Base-by-base conservation (phyloP, 2,329 filamentous ascomycete species). In the Sarocladiaceae sp. region DNA sequence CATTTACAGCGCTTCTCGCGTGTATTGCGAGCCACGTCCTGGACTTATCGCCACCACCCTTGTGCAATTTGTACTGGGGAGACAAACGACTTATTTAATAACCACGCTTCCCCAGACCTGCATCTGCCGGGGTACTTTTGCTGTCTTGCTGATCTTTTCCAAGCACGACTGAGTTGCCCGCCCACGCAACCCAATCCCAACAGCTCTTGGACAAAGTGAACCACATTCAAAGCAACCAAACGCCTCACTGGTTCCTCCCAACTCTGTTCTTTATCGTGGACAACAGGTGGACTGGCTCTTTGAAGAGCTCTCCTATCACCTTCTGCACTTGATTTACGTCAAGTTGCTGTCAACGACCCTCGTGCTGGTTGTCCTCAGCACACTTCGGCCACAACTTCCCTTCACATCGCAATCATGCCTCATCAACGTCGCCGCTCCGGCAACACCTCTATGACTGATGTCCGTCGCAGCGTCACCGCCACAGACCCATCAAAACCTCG, bases 351-450 rank as follows among this genome's bases (percentile, higher is more conserved):
- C n/a, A n/a, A n/a, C n/a, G n/a, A n/a, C n/a, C n/a, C n/a, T n/a
- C n/a, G n/a, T n/a, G n/a, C n/a, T n/a, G n/a, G n/a, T n/a, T n/a
- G n/a, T 44, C 22, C 39, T 5, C 22, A 44, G 39, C 39, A 44
- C 13, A 20, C 22, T 15, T 13, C 39, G 22, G 18, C 15, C 39
- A 20, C 39, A 44, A 20, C 23, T 44, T 44, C 47, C 48, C 35
- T 35, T 17, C 47, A 33, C 2, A 46, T 33, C 12, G 47, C 20
- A n/a, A 13, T 25, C 22, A 82, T 83, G 79, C 77, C 80, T 66
- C 73, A 71, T 64, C 73, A 72, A 54, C 75, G 79, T 60, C 75
- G 76, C 62, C 80, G 75, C 67, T 82, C 80, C 42, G 78, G 79
- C 54, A 78, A 78, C 65, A 72, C 75, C 39, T 80, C 79, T 52